Evolutionary conservation across 306 rosid genomes (phyloP).

Genomic region (Rubus parviflorus): DNA sequence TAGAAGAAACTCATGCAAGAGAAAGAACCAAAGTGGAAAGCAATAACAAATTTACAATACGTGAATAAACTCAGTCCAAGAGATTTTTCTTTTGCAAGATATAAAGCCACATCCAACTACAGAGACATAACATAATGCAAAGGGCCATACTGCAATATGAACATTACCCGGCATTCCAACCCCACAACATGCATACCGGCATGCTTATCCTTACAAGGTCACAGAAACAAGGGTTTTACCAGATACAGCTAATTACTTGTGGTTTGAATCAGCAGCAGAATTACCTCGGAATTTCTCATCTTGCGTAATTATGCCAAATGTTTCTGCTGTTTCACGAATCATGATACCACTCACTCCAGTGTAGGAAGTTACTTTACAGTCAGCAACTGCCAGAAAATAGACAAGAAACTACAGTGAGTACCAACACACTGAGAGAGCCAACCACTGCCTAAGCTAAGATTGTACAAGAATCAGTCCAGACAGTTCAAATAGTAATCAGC

Average conservation of each 20-base stretch:
- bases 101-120: neutral
- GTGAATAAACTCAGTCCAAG: neutral
- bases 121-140: neutral
- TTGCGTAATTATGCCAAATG: conserved; percentile 71
- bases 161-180: neutral
- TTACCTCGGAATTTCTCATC: conserved; percentile 66
- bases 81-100: neutral
- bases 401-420: conserved; percentile 18
- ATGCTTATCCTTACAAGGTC: neutral
- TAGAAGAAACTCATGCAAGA: neutral
- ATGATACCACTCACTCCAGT: conserved; percentile 67
- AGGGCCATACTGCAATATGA: neutral
- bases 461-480: neutral
- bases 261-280: conserved; percentile 14
- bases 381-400: conserved; percentile 56
- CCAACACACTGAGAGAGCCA: neutral
- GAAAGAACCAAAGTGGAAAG: neutral
- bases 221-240: neutral
- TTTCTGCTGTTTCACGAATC: conserved; percentile 86
- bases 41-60: neutral
- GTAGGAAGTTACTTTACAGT: conserved; percentile 57
- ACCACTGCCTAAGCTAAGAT: neutral
- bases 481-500: neutral
- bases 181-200: neutral
- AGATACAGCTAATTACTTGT: conserved; percentile 10